These are phyloP conservation scores for Yamadazyma dendronema DNA, from an alignment of 1,139 yeast species.

Conservation along the genomic window DNA sequence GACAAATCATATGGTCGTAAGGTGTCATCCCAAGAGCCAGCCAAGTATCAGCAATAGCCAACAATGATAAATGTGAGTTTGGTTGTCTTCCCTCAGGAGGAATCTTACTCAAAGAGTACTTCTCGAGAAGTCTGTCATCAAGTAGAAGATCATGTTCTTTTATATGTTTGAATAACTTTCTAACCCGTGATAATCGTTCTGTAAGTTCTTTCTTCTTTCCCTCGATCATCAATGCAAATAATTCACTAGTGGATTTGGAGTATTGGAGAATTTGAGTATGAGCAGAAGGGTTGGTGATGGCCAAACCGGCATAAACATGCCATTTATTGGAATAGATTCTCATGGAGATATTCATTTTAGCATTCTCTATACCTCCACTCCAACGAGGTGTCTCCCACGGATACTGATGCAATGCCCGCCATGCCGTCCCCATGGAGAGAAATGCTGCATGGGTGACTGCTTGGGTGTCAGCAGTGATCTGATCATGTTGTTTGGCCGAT, in stretches of 20 bases:
- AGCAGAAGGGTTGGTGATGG: conserved; percentile 93
- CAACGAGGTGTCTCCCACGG: conserved; percentile 91
- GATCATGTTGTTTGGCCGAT: conserved; percentile 84
- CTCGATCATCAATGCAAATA: conserved; percentile 80
- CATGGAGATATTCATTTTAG: conserved; percentile 87
- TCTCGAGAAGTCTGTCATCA: conserved; percentile 77
- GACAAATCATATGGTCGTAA: conserved; percentile 94
- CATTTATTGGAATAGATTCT: conserved; percentile 91
- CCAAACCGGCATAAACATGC: conserved; percentile 98
- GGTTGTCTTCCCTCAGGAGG: conserved; percentile 76
- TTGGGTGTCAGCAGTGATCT: conserved; percentile 96
- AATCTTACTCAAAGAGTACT: conserved; percentile 71
- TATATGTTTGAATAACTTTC: conserved; percentile 72
- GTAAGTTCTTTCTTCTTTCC: conserved; percentile 58
- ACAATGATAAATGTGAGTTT: conserved; percentile 82
- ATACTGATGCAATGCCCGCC: conserved; percentile 79
- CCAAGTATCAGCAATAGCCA: conserved; percentile 96
- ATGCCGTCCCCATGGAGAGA: conserved; percentile 94
- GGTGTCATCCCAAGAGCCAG: conserved; percentile 79
- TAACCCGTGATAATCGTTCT: conserved; percentile 62
- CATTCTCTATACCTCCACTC: conserved; percentile 94
- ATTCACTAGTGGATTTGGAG: conserved; percentile 77
- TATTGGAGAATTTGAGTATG: conserved; percentile 89
- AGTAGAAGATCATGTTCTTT: conserved; percentile 58
- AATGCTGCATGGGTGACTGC: conserved; percentile 99